phyloP scores from a whole-genome alignment of 1,284 basidiomycete species.

The Boletellus deceptivus region DNA sequence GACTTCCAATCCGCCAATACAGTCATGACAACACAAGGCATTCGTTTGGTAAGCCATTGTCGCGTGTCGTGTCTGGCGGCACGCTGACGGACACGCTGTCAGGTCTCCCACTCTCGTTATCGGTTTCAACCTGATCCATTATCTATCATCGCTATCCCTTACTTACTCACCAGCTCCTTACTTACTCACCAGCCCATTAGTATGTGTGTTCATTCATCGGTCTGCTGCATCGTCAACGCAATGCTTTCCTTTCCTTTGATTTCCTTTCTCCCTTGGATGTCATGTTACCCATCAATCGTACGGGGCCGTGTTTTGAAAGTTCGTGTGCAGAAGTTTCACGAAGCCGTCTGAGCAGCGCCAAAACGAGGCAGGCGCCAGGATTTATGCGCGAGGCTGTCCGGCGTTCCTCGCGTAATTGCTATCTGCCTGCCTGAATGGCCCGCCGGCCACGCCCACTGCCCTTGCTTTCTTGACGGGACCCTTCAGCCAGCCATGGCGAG shows the following conservation, averaged over 20 bases:
- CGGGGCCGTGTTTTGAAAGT: no score
- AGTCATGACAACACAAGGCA: slow-evolving; percentile 17
- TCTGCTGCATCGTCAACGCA: slow-evolving; percentile 24
- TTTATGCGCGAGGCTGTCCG: slow-evolving; percentile 24
- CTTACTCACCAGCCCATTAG: slow-evolving; percentile 28
- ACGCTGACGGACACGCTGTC: slow-evolving; percentile 11
- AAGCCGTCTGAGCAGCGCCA: no score
- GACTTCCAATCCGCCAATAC: slow-evolving; percentile 33
- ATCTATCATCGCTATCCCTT: slow-evolving; percentile 28
- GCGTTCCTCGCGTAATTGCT: slow-evolving; percentile 5
- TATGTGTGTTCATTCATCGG: slow-evolving; percentile 31
- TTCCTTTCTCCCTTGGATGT: slow-evolving; percentile 10
- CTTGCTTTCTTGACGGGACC: slow-evolving; percentile 15
- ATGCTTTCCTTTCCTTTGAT: slow-evolving; percentile 3
- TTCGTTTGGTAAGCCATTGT: slow-evolving; percentile 23
- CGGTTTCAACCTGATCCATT: slow-evolving; percentile 17
- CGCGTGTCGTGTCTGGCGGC: neutral
- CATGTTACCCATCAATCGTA: slow-evolving; percentile 7
- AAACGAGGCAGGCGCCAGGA: slow-evolving; percentile 5
- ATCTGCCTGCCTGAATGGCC: slow-evolving; percentile 31
- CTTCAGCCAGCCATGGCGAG: slow-evolving; percentile 42
- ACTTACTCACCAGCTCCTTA: slow-evolving; percentile 28
- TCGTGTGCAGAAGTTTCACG: no score
- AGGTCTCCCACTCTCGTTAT: slow-evolving; percentile 23
- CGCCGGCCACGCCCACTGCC: slow-evolving; percentile 17